Conservation (phyloP, 192 early-diverging fungal species). For the Oehlia diaphana region DNA sequence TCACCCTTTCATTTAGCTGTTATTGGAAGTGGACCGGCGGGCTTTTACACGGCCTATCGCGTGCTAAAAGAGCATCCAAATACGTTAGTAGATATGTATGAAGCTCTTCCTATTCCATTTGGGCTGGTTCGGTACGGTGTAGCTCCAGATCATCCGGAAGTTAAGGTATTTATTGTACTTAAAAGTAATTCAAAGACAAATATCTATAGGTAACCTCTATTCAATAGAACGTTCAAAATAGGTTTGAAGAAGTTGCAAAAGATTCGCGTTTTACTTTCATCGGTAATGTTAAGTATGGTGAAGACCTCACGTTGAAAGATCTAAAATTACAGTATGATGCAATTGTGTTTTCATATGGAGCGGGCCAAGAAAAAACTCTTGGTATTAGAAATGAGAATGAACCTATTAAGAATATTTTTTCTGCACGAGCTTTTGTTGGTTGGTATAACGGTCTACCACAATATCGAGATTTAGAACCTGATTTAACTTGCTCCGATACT, state of each 20-base stretch:
- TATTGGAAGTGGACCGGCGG: conserved; percentile 82
- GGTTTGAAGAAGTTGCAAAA: conserved; percentile 77
- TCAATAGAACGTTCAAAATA: conserved; percentile 77
- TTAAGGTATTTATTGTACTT: conserved; percentile 64
- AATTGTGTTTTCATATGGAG: conserved; percentile 86
- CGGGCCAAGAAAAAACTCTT: conserved; percentile 69
- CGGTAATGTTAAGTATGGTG: conserved; percentile 77
- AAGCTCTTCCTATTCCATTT: conserved; percentile 80
- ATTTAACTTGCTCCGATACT: conserved; percentile 68
- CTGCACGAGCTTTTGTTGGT: conserved; percentile 84
- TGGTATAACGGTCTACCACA: conserved; percentile 94
- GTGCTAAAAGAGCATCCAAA: conserved; percentile 63
- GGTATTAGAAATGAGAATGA: conserved; percentile 69
- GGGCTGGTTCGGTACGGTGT: conserved; percentile 94
- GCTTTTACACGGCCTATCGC: conserved; percentile 87
- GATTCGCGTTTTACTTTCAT: conserved; percentile 73
- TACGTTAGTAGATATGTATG: conserved; percentile 78
- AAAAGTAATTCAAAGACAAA: not conserved
- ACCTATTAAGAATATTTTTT: conserved; percentile 55
- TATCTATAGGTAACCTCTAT: conserved; percentile 21
- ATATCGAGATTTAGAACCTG: conserved; percentile 56
- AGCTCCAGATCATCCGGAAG: conserved; percentile 96
- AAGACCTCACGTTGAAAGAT: conserved; percentile 46
- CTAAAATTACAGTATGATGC: conserved; percentile 68
- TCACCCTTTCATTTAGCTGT: conserved; percentile 58